Base-by-base conservation (phyloP, 805 yeast species). In the Debaryomyces hansenii region DNA sequence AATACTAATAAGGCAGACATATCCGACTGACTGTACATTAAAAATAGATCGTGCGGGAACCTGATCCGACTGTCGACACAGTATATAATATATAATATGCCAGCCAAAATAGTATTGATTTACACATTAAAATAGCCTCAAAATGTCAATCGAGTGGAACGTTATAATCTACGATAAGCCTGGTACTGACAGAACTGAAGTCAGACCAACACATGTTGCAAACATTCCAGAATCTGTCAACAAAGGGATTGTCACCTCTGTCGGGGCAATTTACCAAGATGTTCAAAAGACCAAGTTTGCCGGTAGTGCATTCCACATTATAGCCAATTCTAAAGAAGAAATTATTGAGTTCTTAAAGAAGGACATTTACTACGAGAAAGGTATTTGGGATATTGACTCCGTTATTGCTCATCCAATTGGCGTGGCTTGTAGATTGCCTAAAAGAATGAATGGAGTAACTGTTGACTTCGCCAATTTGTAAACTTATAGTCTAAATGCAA, bases 341-440 rank as follows among this genome's bases (percentile, higher is more conserved):
- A 83, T 85, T 9, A 51, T 84, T 38, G 87, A 82, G 36, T 68
- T 85, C 46, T 74, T 88, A 62, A 78, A 82, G 57, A 56, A 69
- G 41, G 96, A 88, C 60, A 62, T 82, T 31, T 88, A 83, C 63
- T 78, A 78, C 54, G 74, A 72, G 54, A 72, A 74, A 31, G 91
- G 90, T 1, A 77, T 88, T 49, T 88, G 95, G 96, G 95, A 88
- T 61, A 60, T 86, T 49, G 80, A 80, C 33, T 76, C 73, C 45
- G 84, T 78, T 15, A 58, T 83, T 52, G 78, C 85, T 34, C 75
- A 79, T 57, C 90, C 90, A 39, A 54, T 63, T 29, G 71, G 70
- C 1, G 48, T 71, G 39, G 75, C 75, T 4, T 47, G 53, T 35
- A 58, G 77, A 42, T 41, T 62, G 20, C 73, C 69, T n/a, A 63